Percentiles rank a stretch among this genome's conserved stretches.
Evolutionary conservation across 2,329 filamentous ascomycete genomes (phyloP).

Genomic region (Fusarium sp.): DNA sequence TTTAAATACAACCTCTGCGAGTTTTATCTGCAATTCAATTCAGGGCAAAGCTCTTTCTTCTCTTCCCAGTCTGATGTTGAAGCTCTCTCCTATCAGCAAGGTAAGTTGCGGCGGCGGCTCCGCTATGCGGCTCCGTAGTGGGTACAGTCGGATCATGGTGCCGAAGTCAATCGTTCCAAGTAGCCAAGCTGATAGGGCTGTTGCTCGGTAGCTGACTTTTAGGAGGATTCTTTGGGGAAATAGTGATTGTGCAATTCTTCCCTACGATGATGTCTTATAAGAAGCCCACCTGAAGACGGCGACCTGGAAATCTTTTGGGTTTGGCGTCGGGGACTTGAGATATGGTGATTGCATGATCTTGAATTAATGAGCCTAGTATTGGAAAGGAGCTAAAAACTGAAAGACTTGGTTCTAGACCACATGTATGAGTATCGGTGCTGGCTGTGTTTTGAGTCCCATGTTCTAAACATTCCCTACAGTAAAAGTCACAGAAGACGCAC

Average conservation of each 20-base stretch:
- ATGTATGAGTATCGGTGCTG: too few species aligned
- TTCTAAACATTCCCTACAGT: too few species aligned
- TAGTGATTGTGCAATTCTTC: slow-evolving; percentile 9
- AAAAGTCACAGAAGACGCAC: too few species aligned
- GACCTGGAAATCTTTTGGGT: background rate
- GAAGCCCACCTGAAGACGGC: background rate
- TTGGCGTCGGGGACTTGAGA: background rate
- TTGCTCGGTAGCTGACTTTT: background rate
- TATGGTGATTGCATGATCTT: too few species aligned
- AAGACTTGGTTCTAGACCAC: too few species aligned
- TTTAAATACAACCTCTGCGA: too few species aligned
- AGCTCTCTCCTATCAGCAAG: background rate
- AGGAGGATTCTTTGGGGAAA: background rate
- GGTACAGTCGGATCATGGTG: slow-evolving; percentile 3
- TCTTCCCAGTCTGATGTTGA: too few species aligned
- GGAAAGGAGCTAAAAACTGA: too few species aligned
- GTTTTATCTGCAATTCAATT: too few species aligned
- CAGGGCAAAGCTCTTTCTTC: too few species aligned
- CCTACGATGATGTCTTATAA: slow-evolving; percentile 1
- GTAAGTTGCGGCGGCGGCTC: slow-evolving; percentile 7
- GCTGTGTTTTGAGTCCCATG: too few species aligned
- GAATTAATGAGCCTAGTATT: too few species aligned
- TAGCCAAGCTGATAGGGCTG: slow-evolving; percentile 4
- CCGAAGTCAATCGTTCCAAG: background rate
- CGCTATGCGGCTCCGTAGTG: slow-evolving; percentile 29